Evolutionary conservation across 352 stramenopile species (phyloP).

Genomic region (Salisapilia sapeloensis): DNA sequence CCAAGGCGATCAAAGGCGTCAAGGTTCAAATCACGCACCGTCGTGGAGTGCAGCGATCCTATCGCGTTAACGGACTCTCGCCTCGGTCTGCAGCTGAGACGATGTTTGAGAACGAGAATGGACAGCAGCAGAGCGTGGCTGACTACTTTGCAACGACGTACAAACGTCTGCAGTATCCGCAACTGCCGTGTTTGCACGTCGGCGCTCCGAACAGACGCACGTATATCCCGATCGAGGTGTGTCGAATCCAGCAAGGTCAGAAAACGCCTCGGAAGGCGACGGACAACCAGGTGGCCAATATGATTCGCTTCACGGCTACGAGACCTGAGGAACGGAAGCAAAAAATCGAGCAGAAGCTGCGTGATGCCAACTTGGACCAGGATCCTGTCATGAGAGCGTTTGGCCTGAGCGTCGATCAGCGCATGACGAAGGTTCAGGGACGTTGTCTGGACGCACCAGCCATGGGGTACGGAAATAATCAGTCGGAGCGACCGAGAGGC

Average conservation of each 20-base stretch:
- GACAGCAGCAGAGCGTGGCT: constrained; percentile 20
- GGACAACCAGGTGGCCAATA: constrained; percentile 66
- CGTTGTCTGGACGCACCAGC: constrained; percentile 23
- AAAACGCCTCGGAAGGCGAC: constrained; percentile 60
- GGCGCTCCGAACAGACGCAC: constrained; percentile 54
- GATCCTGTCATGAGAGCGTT: constrained; percentile 39
- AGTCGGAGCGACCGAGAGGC: constrained; percentile 20
- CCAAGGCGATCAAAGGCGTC: constrained; percentile 38
- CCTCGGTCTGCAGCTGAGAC: constrained; percentile 18
- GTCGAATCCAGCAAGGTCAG: constrained; percentile 45
- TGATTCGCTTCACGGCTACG: constrained; percentile 60
- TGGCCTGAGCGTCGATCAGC: constrained; percentile 26
- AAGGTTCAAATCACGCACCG: constrained; percentile 53
- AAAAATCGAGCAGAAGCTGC: constrained; percentile 39
- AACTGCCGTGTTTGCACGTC: constrained; percentile 64
- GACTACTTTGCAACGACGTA: constrained; percentile 45
- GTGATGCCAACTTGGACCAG: constrained; percentile 27
- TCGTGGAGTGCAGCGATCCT: constrained; percentile 26
- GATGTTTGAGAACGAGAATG: constrained; percentile 41
- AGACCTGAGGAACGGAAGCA: constrained; percentile 31
- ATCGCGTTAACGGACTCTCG: constrained; percentile 51
- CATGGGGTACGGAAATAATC: constrained; percentile 29
- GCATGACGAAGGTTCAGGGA: constrained; percentile 30
- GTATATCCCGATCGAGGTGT: constrained; percentile 76
- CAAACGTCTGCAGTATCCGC: constrained; percentile 43